These are phyloP conservation scores for Xylaria digitata DNA, from an alignment of 2,329 filamentous ascomycete genomes.

Conservation along the genomic window DNA sequence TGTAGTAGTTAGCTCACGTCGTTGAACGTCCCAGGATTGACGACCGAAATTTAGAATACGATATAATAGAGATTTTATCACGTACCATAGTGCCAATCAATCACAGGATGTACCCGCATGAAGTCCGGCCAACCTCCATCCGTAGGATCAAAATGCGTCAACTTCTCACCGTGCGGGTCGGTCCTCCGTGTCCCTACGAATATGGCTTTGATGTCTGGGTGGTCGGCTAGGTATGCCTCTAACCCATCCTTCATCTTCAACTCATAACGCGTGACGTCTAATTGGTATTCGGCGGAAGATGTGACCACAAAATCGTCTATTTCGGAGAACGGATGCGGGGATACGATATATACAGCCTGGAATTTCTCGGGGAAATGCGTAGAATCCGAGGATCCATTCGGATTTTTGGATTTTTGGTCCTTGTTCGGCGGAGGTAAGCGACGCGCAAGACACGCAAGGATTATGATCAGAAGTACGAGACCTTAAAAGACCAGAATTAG, in stretches of 20 bases:
- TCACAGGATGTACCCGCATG: constrained; percentile 93
- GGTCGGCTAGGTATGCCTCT: constrained; percentile 76
- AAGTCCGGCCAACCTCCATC: constrained; percentile 92
- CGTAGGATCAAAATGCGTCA: constrained; percentile 87
- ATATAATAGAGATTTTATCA: background rate
- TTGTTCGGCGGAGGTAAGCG: constrained; percentile 47
- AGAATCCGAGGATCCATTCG: constrained; percentile 39
- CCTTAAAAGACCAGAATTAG: constrained; percentile 28
- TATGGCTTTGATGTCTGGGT: constrained; percentile 76
- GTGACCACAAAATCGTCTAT: constrained; percentile 84
- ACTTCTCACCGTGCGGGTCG: constrained; percentile 84
- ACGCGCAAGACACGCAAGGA: constrained; percentile 73
- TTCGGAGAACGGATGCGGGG: constrained; percentile 83
- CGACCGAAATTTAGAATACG: background rate
- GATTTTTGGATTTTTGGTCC: constrained; percentile 39
- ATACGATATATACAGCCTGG: constrained; percentile 89
- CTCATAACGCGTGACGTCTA: constrained; percentile 78
- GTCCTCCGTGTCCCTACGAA: constrained; percentile 90
- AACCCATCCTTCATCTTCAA: constrained; percentile 83
- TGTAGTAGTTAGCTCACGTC: constrained; percentile 25
- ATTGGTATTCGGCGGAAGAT: constrained; percentile 75
- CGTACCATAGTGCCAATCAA: constrained; percentile 88
- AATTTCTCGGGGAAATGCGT: constrained; percentile 60
- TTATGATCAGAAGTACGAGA: constrained; percentile 88
- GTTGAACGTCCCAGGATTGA: background rate